Base-by-base conservation (phyloP, 2,329 filamentous ascomycete genomes). In the Colletotrichum sp. region DNA sequence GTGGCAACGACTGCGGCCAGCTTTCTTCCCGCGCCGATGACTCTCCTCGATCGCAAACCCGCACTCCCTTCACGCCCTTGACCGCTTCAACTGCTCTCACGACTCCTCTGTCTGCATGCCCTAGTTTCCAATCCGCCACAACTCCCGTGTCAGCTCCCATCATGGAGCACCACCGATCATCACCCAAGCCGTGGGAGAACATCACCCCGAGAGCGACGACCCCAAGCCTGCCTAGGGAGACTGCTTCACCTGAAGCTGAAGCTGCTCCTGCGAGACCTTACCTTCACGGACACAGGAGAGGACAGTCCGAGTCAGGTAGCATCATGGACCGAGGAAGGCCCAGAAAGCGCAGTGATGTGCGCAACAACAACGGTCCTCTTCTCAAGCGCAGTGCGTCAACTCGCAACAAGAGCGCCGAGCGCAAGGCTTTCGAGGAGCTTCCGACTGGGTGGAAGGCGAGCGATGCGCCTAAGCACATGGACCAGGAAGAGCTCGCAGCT, bases 281-380 rank as follows among this genome's bases (percentile, higher is more conserved):
- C 75, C 78, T n/a, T 71, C 80, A 81, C 4, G 81, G 85, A 6
- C 91, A 93, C 79, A 86, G 87, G 68, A 86, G 91, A 65, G 88
- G 88, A 24, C 88, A 88, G 66, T 93, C 92, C 2, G 92, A 93
- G 71, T 88, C 89, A 0, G 89, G 87, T 15, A 89, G 89, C 75
- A 90, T 92, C 62, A 91, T 92, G 88, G 91, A 93, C 75, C 86
- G 92, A 59, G 92, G 91, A 7, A 88, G 92, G n/a, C 90, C 91
- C 1, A 88, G 89, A 73, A 92, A 91, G 82, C 86, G 90, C 69
- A 81, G 81, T 15, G 89, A 91, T 28, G 81, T 82, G 18, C 83
- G 82, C n/a, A 79, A 80, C 69, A 86, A 86, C 75, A 85, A 84
- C 34, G 83, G 82, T 9, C 80, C 80, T 2, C 80, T 83, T 22